phyloP scores from a whole-genome alignment of 1,284 basidiomycete species.

The Phaffia rhodozyma region DNA sequence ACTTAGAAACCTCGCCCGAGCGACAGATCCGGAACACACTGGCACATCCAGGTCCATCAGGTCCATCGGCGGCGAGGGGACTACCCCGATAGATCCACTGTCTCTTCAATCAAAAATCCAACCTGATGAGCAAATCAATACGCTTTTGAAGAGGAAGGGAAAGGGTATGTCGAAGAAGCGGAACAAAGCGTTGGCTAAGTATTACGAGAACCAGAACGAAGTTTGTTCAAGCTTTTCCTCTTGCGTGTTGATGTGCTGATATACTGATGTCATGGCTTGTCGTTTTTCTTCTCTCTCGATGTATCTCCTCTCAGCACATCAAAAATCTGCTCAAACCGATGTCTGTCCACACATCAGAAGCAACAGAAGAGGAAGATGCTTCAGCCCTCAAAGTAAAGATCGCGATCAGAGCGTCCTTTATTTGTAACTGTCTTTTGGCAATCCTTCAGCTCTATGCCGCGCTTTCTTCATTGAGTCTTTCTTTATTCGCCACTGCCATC shows the following conservation, averaged over 20 bases:
- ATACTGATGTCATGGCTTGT: no score
- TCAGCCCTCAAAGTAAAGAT: constrained; percentile 58
- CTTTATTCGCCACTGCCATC: constrained; percentile 53
- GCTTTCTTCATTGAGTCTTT: constrained; percentile 68
- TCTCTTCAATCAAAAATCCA: neutral
- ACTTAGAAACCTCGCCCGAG: no score
- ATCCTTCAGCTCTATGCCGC: constrained; percentile 54
- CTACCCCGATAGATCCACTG: constrained; percentile 2
- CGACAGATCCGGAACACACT: no score
- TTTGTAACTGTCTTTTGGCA: constrained; percentile 56
- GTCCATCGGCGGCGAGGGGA: no score
- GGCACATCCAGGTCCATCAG: no score
- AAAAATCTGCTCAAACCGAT: constrained; percentile 71
- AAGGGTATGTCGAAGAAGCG: neutral
- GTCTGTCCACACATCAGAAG: constrained; percentile 46
- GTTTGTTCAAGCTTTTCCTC: neutral
- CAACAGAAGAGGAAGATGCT: constrained; percentile 26
- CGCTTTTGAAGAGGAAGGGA: constrained; percentile 1
- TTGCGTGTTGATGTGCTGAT: neutral
- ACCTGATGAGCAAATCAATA: neutral
- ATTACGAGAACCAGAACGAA: constrained; percentile 17
- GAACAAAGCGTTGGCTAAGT: constrained; percentile 2
- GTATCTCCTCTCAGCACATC: constrained; percentile 50
- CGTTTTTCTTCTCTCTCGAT: neutral
- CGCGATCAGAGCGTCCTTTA: constrained; percentile 70